A percentile compares a stretch with the other conserved stretches of the same genome.
phyloP scores from a whole-genome alignment of 768 basidiomycete species.

The Tricholomella constricta region DNA sequence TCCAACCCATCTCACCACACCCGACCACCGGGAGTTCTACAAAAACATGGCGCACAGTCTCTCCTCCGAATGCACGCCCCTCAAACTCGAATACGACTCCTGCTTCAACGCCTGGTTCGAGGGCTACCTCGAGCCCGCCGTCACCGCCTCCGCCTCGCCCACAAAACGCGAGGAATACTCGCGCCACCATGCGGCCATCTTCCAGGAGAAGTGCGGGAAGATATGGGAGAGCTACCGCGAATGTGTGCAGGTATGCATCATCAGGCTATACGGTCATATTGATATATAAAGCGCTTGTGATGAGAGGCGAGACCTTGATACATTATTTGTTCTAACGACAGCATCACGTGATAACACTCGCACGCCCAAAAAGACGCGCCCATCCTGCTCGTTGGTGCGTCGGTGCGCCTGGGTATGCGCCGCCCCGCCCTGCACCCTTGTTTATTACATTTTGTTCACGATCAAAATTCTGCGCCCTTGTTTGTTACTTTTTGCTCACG shows the following conservation, averaged over 20 bases:
- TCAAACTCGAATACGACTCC: slow-evolving; percentile 87
- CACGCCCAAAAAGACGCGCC: too few relatives aligned
- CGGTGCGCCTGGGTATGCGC: too few relatives aligned
- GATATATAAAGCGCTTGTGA: too few relatives aligned
- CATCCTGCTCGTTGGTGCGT: too few relatives aligned
- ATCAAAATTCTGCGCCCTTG: too few relatives aligned
- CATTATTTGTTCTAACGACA: too few relatives aligned
- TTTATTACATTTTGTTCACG: too few relatives aligned
- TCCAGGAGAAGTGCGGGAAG: slow-evolving; percentile 81
- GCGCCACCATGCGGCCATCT: slow-evolving; percentile 83
- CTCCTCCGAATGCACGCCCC: slow-evolving; percentile 80
- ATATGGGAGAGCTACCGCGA: slow-evolving; percentile 79
- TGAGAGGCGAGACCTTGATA: too few relatives aligned
- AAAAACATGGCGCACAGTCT: slow-evolving; percentile 76
- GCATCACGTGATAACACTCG: too few relatives aligned
- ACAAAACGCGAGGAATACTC: slow-evolving; percentile 62
- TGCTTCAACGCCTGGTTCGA: slow-evolving; percentile 99
- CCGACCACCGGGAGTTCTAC: background rate
- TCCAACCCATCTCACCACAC: background rate
- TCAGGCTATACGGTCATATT: too few relatives aligned
- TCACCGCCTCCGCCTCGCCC: slow-evolving; percentile 40
- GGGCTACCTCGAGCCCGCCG: slow-evolving; percentile 87
- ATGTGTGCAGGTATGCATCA: slow-evolving; percentile 79
- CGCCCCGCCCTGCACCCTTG: too few relatives aligned
- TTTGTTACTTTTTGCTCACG: too few relatives aligned